Base-by-base conservation (phyloP, 257 asterid genomes). In the Solanum appendiculatum region DNA sequence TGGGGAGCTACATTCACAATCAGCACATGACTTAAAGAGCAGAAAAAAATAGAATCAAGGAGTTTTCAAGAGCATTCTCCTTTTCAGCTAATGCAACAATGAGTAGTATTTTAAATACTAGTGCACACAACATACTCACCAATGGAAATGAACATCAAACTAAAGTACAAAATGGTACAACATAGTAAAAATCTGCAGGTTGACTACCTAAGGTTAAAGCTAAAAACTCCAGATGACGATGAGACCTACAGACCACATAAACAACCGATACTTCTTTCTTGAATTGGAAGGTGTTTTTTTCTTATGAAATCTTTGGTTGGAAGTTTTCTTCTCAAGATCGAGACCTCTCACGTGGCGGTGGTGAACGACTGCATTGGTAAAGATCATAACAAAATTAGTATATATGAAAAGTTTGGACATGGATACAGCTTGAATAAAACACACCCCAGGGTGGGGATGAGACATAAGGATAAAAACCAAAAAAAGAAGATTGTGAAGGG, bases 291-390 rank as follows among this genome's bases (percentile, higher is more conserved):
- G 39, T 8, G 13, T 25, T 77, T 15, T 42, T 14, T n/a, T 40
- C 9, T 25, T 44, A 25, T 44, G 27, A 78, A 15, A 78, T 44
- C 84, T 8, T 78, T 54, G 69, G 64, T 44, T 8, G 84, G 25
- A 48, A 31, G 68, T 63, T 48, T 69, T 33, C 83, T 88, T 58
- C 90, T 93, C 92, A 92, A 84, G 98, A 92, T 81, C 94, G 92
- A 84, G 96, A 93, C 86, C 96, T 92, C 87, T 92, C 94, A 34
- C 93, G 95, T 23, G 90, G 88, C 77, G 94, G 93, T 3, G 97
- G 94, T 40, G 94, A 92, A 75, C 93, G 97, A 89, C 95, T 94
- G 94, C 89, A 73, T 44, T 39, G 60, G 87, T 54, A 85, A 74
- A 85, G 12, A 66, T 27, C 81, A 66, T 25, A 15, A 68, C 27